Evolutionary conservation across 2,329 filamentous ascomycete genomes (phyloP), one percentile per base, ranked within the genome.

Genomic region (Leptographium flavum): DNA sequence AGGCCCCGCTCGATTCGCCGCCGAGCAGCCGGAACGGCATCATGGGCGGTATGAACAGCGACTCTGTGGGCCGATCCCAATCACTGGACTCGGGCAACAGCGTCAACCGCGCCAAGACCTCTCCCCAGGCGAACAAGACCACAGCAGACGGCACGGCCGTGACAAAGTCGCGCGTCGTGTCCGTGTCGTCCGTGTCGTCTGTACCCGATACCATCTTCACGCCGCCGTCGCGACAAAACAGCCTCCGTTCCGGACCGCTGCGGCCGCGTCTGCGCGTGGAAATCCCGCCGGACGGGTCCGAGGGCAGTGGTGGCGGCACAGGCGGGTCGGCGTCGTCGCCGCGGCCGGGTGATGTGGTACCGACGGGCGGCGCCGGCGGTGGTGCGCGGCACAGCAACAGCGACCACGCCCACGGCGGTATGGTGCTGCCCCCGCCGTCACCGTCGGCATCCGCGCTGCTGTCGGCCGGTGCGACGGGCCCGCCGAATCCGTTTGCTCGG

Each of bases 401-500:
- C 35, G 52, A 48, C 22, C 51, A 46, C 57, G 31, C 41, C 9
- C 59, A 47, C 66, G 76, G 79, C 21, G 80, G 79, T 17, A 80
- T 94, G 19, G 86, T 95, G 3, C 71, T 98, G 6, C 92, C 92
- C 17, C 90, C 90, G 8, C 92, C 92, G 0, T 95, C 92, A 1
- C 90, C 92, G 0, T 94, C 87, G 27, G 84, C 87, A 3, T 83
- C 83, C 21, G 79, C 87, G 3, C 70, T 96, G 7, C 69, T 95
- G 45, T 94, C 87, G 40, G 92, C 92, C 0, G 92, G 92, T 35
- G 90, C 92, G 9, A 83, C 81, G 32, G 92, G 92, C 0, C 92
- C 92, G 14, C 87, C 87, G 2, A 98, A 98, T 60, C 92, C 92
- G 0, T 98, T 96, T 60, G 92, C 92, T 8, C 75, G 90, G 36